Conservation (phyloP, 352 stramenopile genomes). For the Elongisporangium prolatum region DNA sequence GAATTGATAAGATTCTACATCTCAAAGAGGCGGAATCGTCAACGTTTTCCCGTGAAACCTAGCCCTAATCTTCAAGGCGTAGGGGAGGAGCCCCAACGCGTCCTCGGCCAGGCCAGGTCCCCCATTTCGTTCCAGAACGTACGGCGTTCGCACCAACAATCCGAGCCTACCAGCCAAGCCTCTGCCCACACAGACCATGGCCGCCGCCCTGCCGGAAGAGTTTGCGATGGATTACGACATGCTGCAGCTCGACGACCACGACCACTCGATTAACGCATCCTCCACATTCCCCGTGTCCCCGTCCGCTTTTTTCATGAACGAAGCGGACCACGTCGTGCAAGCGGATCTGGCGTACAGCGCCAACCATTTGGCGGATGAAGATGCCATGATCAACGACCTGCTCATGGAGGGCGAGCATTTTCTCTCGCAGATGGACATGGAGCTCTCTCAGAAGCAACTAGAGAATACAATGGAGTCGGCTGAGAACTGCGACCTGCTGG, state of each 20-base stretch:
- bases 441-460: slow-evolving; percentile 3
- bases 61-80: background rate
- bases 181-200: slow-evolving; percentile 10
- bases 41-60: background rate
- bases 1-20: background rate
- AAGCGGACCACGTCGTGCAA: background rate
- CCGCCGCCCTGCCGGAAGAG: slow-evolving; percentile 27
- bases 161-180: background rate
- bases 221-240: slow-evolving; percentile 41
- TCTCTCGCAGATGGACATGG: slow-evolving; percentile 15
- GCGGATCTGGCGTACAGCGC: background rate
- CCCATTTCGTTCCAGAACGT: background rate
- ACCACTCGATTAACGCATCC: slow-evolving; percentile 16
- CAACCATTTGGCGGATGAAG: slow-evolving; percentile 7
- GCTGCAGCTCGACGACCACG: slow-evolving; percentile 29
- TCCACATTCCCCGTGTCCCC: slow-evolving; percentile 10
- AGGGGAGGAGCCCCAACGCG: too few species aligned
- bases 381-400: slow-evolving; percentile 22
- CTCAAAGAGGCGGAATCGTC: background rate
- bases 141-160: background rate
- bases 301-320: slow-evolving; percentile 7
- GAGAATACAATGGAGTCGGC: slow-evolving; percentile 14
- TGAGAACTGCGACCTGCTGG: slow-evolving; percentile 34
- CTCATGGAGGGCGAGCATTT: slow-evolving; percentile 58
- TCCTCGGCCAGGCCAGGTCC: background rate